Evolutionary conservation across 495 filamentous ascomycete genomes (phyloP), one percentile per base, ranked within the genome.

Genomic region (Hypoxylon crocopeplum): DNA sequence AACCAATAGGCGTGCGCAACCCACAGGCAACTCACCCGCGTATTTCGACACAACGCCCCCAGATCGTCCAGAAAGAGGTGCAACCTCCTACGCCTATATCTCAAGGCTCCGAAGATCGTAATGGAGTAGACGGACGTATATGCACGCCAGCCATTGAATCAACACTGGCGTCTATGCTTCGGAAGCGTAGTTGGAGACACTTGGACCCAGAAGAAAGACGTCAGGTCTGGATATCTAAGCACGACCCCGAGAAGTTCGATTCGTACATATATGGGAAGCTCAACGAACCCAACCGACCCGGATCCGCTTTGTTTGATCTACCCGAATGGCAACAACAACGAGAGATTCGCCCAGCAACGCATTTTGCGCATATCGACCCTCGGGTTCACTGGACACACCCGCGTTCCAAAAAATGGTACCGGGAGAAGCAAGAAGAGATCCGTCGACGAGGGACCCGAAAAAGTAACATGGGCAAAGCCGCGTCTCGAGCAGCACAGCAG

Each of bases 361-460:
- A 63, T 12, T 77, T 66, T 54, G 62, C 52, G 5, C 56, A 73
- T 53, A 72, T 82, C 16, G 75, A 82, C 57, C 81, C 80, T 0
- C 72, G 74, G 2, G 56, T 73, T 2, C 73, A 74, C 39, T 79
- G 74, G 71, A 64, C 70, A 1, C 69, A 69, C 7, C 64, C 58
- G 2, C 72, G 64, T 41, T 71, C 75, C 0, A 50, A 69, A 8
- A 67, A 70, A 20, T 82, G 78, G 75, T 56, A 72, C 15, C 52
- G 45, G 2, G 47, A 61, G 16, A 83, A 82, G 42, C 64, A 68
- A 27, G 51, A 55, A 1, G 79, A 83, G 41, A 79, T 83, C 20
- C 44, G 59, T 27, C 59, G 64, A 7, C 75, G 79, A 1, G 72
- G 72, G 12, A 63, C 53, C 5, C 63, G 75, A 3, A 82, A 82